Evolutionary conservation across 768 basidiomycete species (phyloP), one percentile per base, ranked within the genome.

Genomic region (Lactarius vividus): DNA sequence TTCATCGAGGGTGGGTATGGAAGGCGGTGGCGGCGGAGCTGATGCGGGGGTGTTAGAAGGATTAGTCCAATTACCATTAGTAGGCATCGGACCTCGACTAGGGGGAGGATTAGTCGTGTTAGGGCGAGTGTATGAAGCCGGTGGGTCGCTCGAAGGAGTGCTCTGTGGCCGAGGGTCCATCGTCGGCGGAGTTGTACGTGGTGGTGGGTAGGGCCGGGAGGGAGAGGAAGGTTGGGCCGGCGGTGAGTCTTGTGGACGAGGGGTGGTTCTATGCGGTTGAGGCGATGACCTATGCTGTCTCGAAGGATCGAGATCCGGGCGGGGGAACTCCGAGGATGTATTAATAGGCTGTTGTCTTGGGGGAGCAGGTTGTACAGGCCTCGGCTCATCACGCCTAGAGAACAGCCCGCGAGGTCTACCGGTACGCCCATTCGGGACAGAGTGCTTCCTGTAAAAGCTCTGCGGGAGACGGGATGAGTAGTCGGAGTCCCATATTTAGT

Each of bases 371-470:
- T 65, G 63, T n/a, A 52, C 16, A 29, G 72, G 77, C 61, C 68
- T 73, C 29, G 76, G 71, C 66, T 58, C 72, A 71, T 72, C 63
- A 76, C 72, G 71, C 76, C 67, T 66, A 74, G 84, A 80, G 73
- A 89, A 86, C 35, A 80, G 58, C 29, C 77, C 75, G 8, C 79
- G 76, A 6, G 77, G 73, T 23, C 75, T 73, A 10, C 67, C 72
- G 16, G 71, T 69, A 9, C 72, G 59, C 7, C 74, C 72, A 20
- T 75, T 81, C 4, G 88, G 88, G 0, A 91, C 84, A 15, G 88
- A 88, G 70, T 87, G 75, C 58, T 77, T 81, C 66, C 88, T 79
- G 75, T 89, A 91, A 71, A 79, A 87, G 53, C 77, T 80, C 85
- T 86, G 63, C 31, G 20, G 31, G 39, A 6, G 39, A 42, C 59